phyloP scores from a whole-genome alignment of 2,329 filamentous ascomycete genomes.

The Xylariaceae sp. region DNA sequence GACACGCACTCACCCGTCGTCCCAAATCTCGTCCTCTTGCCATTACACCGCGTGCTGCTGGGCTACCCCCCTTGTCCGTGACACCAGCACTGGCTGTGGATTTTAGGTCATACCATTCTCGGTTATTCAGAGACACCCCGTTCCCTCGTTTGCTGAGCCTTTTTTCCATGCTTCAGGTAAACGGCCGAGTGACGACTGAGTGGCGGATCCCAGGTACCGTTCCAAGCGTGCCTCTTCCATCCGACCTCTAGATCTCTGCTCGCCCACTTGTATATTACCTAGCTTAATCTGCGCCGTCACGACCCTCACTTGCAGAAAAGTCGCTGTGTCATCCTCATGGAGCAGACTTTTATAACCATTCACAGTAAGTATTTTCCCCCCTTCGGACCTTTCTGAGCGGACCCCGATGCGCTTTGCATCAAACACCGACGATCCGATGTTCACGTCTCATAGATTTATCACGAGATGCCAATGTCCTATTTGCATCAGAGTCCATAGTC shows the following conservation, averaged over 20 bases:
- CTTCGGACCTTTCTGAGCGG: neutral
- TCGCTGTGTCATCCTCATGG: slow-evolving; percentile 49
- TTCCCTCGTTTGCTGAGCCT: slow-evolving; percentile 26
- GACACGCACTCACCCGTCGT: slow-evolving; percentile 5
- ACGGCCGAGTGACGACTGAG: slow-evolving; percentile 27
- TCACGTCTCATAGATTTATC: slow-evolving; percentile 57
- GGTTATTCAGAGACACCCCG: slow-evolving; percentile 35
- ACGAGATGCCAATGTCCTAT: slow-evolving; percentile 73
- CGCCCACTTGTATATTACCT: neutral
- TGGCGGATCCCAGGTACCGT: slow-evolving; percentile 30
- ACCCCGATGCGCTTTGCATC: neutral
- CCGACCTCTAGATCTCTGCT: slow-evolving; percentile 11
- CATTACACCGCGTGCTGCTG: slow-evolving; percentile 28
- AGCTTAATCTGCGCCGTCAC: slow-evolving; percentile 8
- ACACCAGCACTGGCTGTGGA: slow-evolving; percentile 34
- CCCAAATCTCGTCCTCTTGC: slow-evolving; percentile 8
- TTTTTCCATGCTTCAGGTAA: slow-evolving; percentile 24
- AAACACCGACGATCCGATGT: slow-evolving; percentile 13
- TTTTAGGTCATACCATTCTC: slow-evolving; percentile 38
- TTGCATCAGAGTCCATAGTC: slow-evolving; percentile 76
- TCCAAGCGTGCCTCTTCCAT: slow-evolving; percentile 21
- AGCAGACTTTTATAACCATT: slow-evolving; percentile 88
- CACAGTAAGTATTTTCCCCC: slow-evolving; percentile 59
- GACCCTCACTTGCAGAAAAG: slow-evolving; percentile 20
- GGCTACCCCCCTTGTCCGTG: slow-evolving; percentile 31